These are phyloP conservation scores for Podila epicladia DNA, from an alignment of 192 early-diverging fungal species.

Conservation along the genomic window DNA sequence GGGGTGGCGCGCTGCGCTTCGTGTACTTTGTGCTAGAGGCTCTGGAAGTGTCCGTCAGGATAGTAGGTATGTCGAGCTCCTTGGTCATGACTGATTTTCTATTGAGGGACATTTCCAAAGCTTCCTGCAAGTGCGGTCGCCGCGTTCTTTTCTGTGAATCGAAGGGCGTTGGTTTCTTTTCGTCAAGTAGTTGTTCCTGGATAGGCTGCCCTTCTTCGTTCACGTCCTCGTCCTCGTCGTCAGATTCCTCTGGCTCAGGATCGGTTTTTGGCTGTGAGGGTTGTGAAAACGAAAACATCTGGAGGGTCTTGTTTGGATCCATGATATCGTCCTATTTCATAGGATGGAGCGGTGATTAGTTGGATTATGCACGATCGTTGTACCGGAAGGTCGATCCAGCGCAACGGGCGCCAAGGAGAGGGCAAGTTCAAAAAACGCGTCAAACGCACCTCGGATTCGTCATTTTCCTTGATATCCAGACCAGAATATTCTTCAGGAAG, in stretches of 20 bases:
- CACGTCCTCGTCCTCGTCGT: constrained; percentile 4
- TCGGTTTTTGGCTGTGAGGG: neutral
- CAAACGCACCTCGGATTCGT: neutral
- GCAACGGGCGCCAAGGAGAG: too few relatives aligned
- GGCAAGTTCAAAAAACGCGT: too few relatives aligned
- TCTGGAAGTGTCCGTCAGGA: constrained; percentile 1
- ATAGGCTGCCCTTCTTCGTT: neutral
- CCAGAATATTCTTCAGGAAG: neutral
- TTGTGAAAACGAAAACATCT: constrained; percentile 39
- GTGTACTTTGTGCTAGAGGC: constrained; percentile 4
- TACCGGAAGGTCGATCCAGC: too few relatives aligned
- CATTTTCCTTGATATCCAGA: neutral
- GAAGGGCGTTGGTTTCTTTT: neutral
- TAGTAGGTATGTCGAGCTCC: constrained; percentile 8
- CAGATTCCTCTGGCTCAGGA: neutral
- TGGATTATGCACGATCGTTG: too few relatives aligned
- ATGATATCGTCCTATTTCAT: constrained; percentile 26
- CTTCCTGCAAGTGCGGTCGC: constrained; percentile 26
- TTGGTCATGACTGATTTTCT: neutral
- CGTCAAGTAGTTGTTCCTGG: neutral
- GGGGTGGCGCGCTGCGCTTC: neutral
- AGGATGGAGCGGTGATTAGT: too few relatives aligned
- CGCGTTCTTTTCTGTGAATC: neutral
- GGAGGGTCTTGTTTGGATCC: constrained; percentile 37
- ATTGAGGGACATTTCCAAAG: constrained; percentile 19